Evolutionary conservation across 2,329 filamentous ascomycete genomes (phyloP).

Genomic region (Ophiostoma pallidulum): DNA sequence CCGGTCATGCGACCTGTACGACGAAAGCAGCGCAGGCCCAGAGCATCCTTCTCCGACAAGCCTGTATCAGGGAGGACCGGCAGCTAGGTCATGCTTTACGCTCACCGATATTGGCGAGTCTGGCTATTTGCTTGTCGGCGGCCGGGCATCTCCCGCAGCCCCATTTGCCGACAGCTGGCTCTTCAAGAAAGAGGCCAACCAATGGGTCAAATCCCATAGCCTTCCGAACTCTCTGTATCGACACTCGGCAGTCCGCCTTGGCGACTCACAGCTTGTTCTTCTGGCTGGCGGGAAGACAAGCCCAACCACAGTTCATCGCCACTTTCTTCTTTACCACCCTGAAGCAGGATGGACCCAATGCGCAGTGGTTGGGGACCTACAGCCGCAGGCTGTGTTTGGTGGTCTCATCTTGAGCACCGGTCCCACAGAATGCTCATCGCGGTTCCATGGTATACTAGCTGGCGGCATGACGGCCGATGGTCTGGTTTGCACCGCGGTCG

Average conservation of each 20-base stretch:
- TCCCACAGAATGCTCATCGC: constrained; percentile 18
- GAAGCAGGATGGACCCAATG: constrained; percentile 39
- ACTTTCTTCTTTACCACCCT: constrained; percentile 44
- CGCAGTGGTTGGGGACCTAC: constrained; percentile 24
- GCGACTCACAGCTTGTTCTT: constrained; percentile 41
- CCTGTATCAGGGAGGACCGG: constrained; percentile 26
- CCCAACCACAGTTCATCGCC: constrained; percentile 36
- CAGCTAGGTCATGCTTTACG: constrained; percentile 62
- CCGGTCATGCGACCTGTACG: constrained; percentile 43
- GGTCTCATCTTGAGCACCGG: constrained; percentile 26
- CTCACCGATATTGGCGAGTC: constrained; percentile 53
- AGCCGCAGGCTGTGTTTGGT: constrained; percentile 35
- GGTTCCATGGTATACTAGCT: constrained; percentile 51
- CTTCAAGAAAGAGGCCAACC: constrained; percentile 40
- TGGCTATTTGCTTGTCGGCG: constrained; percentile 61
- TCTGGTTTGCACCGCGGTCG: constrained; percentile 50
- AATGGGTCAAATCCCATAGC: constrained; percentile 55
- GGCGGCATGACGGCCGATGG: constrained; percentile 64
- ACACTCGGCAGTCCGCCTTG: constrained; percentile 53
- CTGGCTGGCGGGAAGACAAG: constrained; percentile 53
- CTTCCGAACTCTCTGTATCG: constrained; percentile 67
- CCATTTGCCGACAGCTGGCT: constrained; percentile 70
- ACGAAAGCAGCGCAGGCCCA: background rate
- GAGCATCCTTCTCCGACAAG: constrained; percentile 13
- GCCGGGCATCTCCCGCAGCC: constrained; percentile 64